Evolutionary conservation across 177 flowering plant genomes (phyloP).

Genomic region (Tripterygium wilfordii): DNA sequence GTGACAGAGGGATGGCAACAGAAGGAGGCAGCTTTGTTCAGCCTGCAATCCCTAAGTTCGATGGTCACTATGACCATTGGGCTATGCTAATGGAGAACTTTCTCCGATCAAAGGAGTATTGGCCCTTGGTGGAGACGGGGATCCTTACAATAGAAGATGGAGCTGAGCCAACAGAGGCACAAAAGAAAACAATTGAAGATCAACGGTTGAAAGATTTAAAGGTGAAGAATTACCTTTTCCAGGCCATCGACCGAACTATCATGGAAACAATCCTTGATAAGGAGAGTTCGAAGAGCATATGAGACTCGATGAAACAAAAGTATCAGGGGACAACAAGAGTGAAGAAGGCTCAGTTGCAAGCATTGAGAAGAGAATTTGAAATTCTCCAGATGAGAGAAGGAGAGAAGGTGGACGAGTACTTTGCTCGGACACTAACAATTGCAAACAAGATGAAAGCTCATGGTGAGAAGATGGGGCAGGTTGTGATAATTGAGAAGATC

Average conservation of each 20-base stretch:
- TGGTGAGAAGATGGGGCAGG: constrained; percentile 4
- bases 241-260: not conserved
- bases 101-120: not conserved
- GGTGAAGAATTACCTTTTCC: constrained; percentile 7
- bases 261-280: constrained; percentile 5
- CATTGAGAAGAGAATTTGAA: constrained; percentile 7
- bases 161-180: not conserved
- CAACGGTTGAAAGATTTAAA: constrained; percentile 8
- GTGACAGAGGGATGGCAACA: not conserved
- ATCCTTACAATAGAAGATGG: not conserved
- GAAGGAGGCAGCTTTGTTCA: not conserved
- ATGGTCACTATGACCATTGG: not conserved
- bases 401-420: constrained; percentile 5
- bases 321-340: constrained; percentile 9
- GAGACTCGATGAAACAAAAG: constrained; percentile 14
- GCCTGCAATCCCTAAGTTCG: constrained; percentile 1
- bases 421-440: constrained; percentile 5
- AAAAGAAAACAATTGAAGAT: not conserved
- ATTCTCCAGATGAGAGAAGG: constrained; percentile 12
- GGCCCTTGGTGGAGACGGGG: not conserved
- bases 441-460: constrained; percentile 9
- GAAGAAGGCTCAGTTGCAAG: constrained; percentile 8
- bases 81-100: not conserved
- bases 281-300: constrained; percentile 8
- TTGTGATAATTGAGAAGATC: constrained; percentile 6